Conservation (phyloP, 331 rosid genomes). For the Spiraea crenata region DNA sequence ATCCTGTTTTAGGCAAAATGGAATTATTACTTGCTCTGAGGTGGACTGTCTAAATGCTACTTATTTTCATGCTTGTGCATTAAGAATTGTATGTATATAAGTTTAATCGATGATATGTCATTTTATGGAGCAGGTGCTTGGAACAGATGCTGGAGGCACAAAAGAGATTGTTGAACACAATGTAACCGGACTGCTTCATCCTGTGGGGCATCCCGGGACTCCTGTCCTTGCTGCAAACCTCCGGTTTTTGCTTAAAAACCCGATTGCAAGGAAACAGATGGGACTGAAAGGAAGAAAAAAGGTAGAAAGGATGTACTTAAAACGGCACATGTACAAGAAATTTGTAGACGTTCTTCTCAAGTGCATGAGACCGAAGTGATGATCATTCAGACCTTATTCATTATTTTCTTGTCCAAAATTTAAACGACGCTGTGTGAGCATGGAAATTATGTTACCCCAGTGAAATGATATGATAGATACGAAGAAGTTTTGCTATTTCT, state of each 20-base stretch:
- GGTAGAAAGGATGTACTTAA: constrained; percentile 78
- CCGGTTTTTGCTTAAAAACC: constrained; percentile 60
- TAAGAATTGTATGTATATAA: not conserved
- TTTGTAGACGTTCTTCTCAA: constrained; percentile 83
- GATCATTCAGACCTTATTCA: constrained; percentile 38
- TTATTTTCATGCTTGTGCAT: not conserved
- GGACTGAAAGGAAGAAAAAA: constrained; percentile 77
- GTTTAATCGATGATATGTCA: constrained; percentile 11
- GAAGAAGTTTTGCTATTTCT: not conserved
- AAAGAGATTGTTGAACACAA: constrained; percentile 83
- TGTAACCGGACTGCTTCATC: constrained; percentile 89
- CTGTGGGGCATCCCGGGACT: constrained; percentile 63
- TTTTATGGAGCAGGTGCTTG: constrained; percentile 64
- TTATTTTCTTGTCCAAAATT: constrained; percentile 32
- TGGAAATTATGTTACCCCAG: constrained; percentile 2
- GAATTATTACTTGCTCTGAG: not conserved
- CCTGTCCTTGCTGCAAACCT: constrained; percentile 54
- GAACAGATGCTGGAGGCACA: constrained; percentile 94
- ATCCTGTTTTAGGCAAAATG: not conserved
- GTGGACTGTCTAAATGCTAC: not conserved
- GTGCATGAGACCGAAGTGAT: constrained; percentile 86
- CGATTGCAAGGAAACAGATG: constrained; percentile 68
- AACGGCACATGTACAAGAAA: constrained; percentile 89
- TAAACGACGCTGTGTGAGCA: constrained; percentile 22
- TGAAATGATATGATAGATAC: constrained; percentile 4